phyloP scores from a whole-genome alignment of 2,329 filamentous ascomycete genomes.

The Cytospora leucostoma region DNA sequence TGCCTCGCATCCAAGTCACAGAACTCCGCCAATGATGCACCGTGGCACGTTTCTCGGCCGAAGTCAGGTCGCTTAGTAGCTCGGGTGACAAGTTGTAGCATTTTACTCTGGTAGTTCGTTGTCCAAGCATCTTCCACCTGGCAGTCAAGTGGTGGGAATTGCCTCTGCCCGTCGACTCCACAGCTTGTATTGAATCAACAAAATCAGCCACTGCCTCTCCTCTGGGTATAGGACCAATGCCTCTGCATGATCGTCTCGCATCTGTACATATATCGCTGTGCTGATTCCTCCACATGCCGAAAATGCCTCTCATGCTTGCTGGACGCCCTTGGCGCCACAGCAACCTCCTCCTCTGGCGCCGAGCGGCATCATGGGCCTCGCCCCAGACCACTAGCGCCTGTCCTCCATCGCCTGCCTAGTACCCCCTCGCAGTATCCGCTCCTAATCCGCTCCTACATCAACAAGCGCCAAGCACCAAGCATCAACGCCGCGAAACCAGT shows the following conservation, averaged over 20 bases:
- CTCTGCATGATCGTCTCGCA: neutral
- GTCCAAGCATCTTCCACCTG: neutral
- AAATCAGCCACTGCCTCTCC: conserved; percentile 5
- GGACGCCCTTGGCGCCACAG: neutral
- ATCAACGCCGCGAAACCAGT: conserved; percentile 67
- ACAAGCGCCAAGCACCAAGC: conserved; percentile 69
- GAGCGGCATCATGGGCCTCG: neutral
- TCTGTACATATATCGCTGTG: neutral
- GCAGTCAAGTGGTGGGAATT: neutral
- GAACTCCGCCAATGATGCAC: neutral
- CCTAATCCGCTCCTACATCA: conserved; percentile 54
- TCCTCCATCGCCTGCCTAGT: neutral
- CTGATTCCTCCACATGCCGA: neutral
- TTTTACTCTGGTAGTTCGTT: neutral
- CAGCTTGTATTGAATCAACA: neutral
- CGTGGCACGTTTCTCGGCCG: neutral
- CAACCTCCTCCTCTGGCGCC: neutral
- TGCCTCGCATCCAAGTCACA: neutral
- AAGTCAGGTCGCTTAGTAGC: neutral
- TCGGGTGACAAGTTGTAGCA: neutral
- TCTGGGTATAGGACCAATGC: conserved; percentile 18
- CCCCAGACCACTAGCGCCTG: neutral
- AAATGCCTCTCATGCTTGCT: neutral
- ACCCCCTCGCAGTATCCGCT: neutral
- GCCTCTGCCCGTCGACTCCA: neutral